Conservation (phyloP, 164 flowering plant genomes). For the Malania oleifera region DNA sequence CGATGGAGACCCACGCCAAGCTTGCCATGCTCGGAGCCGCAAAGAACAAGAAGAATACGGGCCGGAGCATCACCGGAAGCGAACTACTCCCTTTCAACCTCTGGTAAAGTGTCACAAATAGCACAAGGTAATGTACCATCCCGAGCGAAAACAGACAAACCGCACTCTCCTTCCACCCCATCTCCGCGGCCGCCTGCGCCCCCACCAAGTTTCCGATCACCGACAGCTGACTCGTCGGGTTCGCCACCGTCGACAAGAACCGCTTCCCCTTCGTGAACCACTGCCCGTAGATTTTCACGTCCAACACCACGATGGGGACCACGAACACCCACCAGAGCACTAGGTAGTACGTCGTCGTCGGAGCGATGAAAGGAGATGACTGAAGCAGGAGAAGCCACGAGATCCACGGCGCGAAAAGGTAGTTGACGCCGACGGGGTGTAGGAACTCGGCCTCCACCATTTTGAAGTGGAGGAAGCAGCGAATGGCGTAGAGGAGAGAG, state of each 20-base stretch:
- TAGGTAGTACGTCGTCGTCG: conserved; percentile 2
- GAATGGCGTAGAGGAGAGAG: conserved; percentile 21
- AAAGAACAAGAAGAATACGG: conserved; percentile 30
- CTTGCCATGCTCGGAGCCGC: conserved; percentile 31
- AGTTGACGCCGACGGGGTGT: conserved; percentile 28
- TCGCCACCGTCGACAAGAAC: conserved; percentile 24
- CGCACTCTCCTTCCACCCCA: conserved; percentile 36
- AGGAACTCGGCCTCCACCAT: conserved; percentile 26
- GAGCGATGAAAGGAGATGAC: conserved; percentile 19
- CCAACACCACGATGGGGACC: conserved; percentile 20
- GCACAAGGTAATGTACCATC: conserved; percentile 28
- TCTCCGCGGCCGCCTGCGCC: conserved; percentile 24
- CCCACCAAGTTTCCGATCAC: conserved; percentile 33
- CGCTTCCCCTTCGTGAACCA: conserved; percentile 33
- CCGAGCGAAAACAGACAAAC: conserved; percentile 27
- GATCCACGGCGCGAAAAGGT: conserved; percentile 33
- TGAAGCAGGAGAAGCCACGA: conserved; percentile 31
- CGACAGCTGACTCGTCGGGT: conserved; percentile 31
- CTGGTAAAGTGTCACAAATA: conserved; percentile 35
- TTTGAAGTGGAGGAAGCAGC: conserved; percentile 19
- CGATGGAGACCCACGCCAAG: conserved; percentile 29
- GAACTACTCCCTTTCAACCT: conserved; percentile 16
- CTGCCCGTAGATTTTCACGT: conserved; percentile 33
- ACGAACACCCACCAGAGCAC: conserved; percentile 20
- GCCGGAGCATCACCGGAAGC: conserved; percentile 24